A percentile compares a stretch with the other conserved stretches of the same genome.
Conservation (phyloP, 352 stramenopile species). For the Globisporangium carolinianum region DNA sequence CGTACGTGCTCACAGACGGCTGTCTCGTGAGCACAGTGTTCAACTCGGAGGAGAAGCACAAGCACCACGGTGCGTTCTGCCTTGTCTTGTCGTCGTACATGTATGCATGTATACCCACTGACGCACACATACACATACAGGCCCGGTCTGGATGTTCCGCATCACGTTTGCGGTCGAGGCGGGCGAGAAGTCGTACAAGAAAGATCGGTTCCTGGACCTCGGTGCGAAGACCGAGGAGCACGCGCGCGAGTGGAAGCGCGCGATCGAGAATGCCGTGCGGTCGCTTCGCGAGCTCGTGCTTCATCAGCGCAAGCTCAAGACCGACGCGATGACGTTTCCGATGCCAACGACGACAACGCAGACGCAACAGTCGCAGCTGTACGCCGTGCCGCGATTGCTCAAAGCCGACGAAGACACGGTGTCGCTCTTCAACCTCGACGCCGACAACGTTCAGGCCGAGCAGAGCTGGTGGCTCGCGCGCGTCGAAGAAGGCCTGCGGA, state of each 20-base stretch:
- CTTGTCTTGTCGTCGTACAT: background rate
- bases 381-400: slow-evolving; percentile 55
- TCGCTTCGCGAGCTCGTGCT: slow-evolving; percentile 65
- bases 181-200: slow-evolving; percentile 83
- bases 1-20: slow-evolving; percentile 79
- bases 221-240: slow-evolving; percentile 81
- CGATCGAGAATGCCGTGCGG: slow-evolving; percentile 72
- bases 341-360: slow-evolving; percentile 16
- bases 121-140: background rate
- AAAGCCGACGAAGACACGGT: slow-evolving; percentile 81
- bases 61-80: slow-evolving; percentile 49
- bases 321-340: slow-evolving; percentile 67
- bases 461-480: slow-evolving; percentile 82
- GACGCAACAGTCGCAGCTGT: background rate
- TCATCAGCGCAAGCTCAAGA: slow-evolving; percentile 72
- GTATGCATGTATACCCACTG: background rate
- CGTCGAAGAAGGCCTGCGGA: slow-evolving; percentile 69
- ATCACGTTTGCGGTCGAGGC: slow-evolving; percentile 80
- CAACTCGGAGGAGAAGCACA: slow-evolving; percentile 87
- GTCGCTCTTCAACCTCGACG: slow-evolving; percentile 83
- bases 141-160: slow-evolving; percentile 85
- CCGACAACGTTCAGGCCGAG: slow-evolving; percentile 74
- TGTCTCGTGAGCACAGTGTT: slow-evolving; percentile 77
- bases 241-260: slow-evolving; percentile 75
- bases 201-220: slow-evolving; percentile 82